phyloP scores from a whole-genome alignment of 1,284 basidiomycete species.

The Wallemia ichthyophaga region DNA sequence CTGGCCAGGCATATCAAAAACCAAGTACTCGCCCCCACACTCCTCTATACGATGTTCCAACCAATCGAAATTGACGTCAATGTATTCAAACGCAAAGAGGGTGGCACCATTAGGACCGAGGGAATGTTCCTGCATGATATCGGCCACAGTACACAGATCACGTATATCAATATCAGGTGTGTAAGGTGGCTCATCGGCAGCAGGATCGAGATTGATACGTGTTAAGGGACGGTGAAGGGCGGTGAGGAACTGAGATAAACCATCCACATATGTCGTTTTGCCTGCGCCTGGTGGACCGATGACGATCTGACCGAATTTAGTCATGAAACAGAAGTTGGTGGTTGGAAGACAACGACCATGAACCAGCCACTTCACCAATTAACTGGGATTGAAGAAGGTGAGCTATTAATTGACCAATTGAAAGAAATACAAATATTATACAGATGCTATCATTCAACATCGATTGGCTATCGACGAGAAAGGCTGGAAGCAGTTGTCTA shows the following conservation, averaged over 20 bases:
- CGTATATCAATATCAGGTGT: constrained; percentile 65
- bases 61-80: constrained; percentile 90
- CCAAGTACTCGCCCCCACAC: constrained; percentile 43
- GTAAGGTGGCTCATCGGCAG: constrained; percentile 50
- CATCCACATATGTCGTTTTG: constrained; percentile 79
- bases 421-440: too few species aligned
- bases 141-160: constrained; percentile 55
- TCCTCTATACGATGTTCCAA: constrained; percentile 29
- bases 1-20: constrained; percentile 92
- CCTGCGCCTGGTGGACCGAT: constrained; percentile 77
- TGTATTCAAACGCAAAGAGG: constrained; percentile 90
- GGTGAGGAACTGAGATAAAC: constrained; percentile 48
- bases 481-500: neutral
- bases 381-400: neutral
- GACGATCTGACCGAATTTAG: constrained; percentile 43
- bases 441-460: neutral
- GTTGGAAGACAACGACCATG: neutral
- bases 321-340: neutral
- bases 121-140: constrained; percentile 56
- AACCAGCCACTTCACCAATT: neutral
- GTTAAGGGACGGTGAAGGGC: constrained; percentile 59
- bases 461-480: neutral
- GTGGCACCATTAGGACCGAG: constrained; percentile 91
- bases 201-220: constrained; percentile 85
- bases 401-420: too few species aligned